These are phyloP conservation scores for Rubia yunnanensis DNA, from an alignment of 257 asterid genomes.

Conservation along the genomic window DNA sequence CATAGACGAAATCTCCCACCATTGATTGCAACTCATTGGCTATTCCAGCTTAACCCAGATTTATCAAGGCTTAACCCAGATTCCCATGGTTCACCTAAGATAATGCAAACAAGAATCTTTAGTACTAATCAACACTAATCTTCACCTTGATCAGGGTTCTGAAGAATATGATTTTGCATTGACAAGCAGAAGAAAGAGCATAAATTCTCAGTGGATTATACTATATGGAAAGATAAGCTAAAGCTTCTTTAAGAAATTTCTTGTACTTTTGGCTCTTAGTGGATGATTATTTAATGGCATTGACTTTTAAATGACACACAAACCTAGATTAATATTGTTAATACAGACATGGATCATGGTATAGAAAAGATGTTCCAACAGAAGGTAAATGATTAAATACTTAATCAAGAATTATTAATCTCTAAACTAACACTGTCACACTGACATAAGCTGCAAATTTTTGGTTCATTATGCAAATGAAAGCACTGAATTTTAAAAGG, in stretches of 20 bases:
- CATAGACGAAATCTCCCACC: too few species aligned
- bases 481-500: not conserved
- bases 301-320: not conserved
- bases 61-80: too few species aligned
- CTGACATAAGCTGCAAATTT: constrained; percentile 20
- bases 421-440: constrained; percentile 10
- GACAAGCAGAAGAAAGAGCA: not conserved
- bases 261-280: not conserved
- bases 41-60: too few species aligned
- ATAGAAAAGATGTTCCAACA: constrained; percentile 4
- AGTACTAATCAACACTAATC: too few species aligned
- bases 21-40: too few species aligned
- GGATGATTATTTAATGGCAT: not conserved
- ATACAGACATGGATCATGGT: constrained; percentile 1
- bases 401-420: not conserved
- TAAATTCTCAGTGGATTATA: not conserved
- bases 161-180: too few species aligned
- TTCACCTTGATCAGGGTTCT: too few species aligned
- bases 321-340: not conserved
- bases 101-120: too few species aligned
- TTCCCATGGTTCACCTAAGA: constrained; percentile 93
- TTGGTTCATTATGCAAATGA: constrained; percentile 3
- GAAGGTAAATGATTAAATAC: not conserved
- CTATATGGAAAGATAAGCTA: not conserved
- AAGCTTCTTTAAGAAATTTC: not conserved